A percentile compares a stretch with the other conserved stretches of the same genome.
These are phyloP conservation scores for Sparassis latifolia DNA, from an alignment of 1,284 basidiomycete genomes.

Conservation along the genomic window DNA sequence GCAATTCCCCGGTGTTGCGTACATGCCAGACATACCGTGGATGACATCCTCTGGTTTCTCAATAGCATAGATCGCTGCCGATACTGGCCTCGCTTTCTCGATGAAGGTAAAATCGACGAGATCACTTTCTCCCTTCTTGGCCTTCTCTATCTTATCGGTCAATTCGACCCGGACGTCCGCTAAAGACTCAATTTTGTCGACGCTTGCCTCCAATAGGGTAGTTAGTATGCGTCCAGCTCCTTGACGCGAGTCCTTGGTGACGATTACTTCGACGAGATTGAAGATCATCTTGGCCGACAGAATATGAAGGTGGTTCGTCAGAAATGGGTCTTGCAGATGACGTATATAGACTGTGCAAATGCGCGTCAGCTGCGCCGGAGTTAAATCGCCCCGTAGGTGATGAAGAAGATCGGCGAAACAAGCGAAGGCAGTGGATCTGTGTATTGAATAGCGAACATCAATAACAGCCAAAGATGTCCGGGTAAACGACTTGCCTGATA, in stretches of 20 bases:
- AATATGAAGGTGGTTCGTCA: slow-evolving; percentile 81
- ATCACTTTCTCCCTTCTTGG: slow-evolving; percentile 40
- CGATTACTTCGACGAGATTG: slow-evolving; percentile 82
- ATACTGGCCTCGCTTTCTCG: slow-evolving; percentile 76
- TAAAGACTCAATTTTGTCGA: slow-evolving; percentile 85
- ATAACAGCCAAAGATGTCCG: not conserved
- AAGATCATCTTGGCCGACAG: slow-evolving; percentile 93
- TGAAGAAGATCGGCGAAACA: slow-evolving; percentile 93
- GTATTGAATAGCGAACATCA: slow-evolving; percentile 7
- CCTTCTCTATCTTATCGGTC: slow-evolving; percentile 37
- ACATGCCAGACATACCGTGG: slow-evolving; percentile 42
- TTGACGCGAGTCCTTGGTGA: slow-evolving; percentile 65
- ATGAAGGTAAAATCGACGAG: slow-evolving; percentile 49
- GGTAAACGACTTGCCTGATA: slow-evolving; percentile 48
- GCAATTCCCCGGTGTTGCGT: not conserved
- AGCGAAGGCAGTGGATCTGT: slow-evolving; percentile 77
- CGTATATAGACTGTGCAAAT: slow-evolving; percentile 86
- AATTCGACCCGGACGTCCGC: slow-evolving; percentile 62
- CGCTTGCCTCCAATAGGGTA: slow-evolving; percentile 78
- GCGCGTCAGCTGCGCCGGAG: slow-evolving; percentile 70
- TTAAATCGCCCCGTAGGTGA: slow-evolving; percentile 84
- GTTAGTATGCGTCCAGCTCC: slow-evolving; percentile 64
- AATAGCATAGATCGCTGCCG: slow-evolving; percentile 63
- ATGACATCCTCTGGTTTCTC: slow-evolving; percentile 75
- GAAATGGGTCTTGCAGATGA: slow-evolving; percentile 85